Evolutionary conservation across 352 stramenopile species (phyloP).

Genomic region (Phytophthora podocarpi): DNA sequence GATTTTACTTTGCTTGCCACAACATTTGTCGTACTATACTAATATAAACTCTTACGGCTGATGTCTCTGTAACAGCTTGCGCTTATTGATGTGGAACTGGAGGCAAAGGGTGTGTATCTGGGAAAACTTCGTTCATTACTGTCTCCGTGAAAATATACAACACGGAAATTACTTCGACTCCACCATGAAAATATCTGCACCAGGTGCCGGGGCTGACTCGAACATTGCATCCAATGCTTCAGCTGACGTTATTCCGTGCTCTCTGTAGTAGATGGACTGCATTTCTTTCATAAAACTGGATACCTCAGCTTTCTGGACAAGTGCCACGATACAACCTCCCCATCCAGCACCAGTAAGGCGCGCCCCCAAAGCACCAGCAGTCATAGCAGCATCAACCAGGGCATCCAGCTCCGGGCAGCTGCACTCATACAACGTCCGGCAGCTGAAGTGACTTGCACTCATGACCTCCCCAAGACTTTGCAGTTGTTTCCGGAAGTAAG

Average conservation of each 20-base stretch:
- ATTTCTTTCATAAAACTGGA: slow-evolving; percentile 45
- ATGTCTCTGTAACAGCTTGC: slow-evolving; percentile 47
- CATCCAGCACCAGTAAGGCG: slow-evolving; percentile 84
- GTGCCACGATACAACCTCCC: slow-evolving; percentile 78
- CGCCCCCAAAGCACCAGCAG: slow-evolving; percentile 62
- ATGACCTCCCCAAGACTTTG: slow-evolving; percentile 67
- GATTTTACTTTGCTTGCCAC: neutral
- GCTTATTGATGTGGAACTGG: slow-evolving; percentile 70
- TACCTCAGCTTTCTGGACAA: slow-evolving; percentile 49
- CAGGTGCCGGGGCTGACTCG: slow-evolving; percentile 30
- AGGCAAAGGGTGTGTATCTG: slow-evolving; percentile 73
- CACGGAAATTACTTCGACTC: neutral
- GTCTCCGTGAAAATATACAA: slow-evolving; percentile 11
- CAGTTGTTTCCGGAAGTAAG: slow-evolving; percentile 6
- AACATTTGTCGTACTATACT: neutral
- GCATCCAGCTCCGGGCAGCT: slow-evolving; percentile 73
- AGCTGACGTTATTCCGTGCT: slow-evolving; percentile 14
- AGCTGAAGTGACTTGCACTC: slow-evolving; percentile 68
- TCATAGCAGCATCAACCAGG: slow-evolving; percentile 53
- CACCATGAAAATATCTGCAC: slow-evolving; percentile 38
- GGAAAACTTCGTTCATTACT: slow-evolving; percentile 56
- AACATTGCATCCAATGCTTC: slow-evolving; percentile 34
- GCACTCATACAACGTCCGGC: slow-evolving; percentile 74
- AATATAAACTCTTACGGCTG: neutral
- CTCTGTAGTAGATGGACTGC: slow-evolving; percentile 41